A percentile compares a stretch with the other conserved stretches of the same genome.
phyloP scores from a whole-genome alignment of 345 rosid genomes.

The Eucalyptus cloeziana region DNA sequence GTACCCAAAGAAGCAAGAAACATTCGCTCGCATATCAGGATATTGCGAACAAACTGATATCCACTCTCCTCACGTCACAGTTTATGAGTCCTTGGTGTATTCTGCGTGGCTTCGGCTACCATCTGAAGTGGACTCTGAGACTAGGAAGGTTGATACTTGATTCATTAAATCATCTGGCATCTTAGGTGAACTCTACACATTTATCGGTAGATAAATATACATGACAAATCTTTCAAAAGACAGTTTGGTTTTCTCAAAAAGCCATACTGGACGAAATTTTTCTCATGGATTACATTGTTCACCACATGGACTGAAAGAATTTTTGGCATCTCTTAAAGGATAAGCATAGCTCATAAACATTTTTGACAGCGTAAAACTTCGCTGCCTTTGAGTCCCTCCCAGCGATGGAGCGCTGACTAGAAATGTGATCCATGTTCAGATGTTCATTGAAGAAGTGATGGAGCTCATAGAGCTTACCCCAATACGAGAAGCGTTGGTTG shows the following conservation, averaged over 20 bases:
- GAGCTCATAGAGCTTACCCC: conserved; percentile 58
- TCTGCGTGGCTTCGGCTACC: conserved; percentile 64
- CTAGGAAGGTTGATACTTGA: conserved; percentile 32
- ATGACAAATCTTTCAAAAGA: background rate
- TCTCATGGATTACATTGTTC: background rate
- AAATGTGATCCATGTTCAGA: conserved; percentile 8
- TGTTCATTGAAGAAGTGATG: conserved; percentile 67
- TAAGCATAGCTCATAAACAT: background rate
- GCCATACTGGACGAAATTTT: background rate
- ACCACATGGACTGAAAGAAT: background rate
- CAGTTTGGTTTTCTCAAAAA: background rate
- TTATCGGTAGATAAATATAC: background rate
- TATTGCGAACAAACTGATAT: conserved; percentile 70
- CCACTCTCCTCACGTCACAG: conserved; percentile 62
- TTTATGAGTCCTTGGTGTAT: conserved; percentile 44
- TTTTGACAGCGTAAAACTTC: background rate
- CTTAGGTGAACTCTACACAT: background rate
- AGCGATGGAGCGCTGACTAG: background rate
- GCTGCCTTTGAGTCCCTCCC: background rate
- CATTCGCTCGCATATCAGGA: conserved; percentile 59
- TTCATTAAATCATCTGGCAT: background rate
- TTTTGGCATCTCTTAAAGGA: background rate
- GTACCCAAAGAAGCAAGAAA: conserved; percentile 56
- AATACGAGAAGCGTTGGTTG: conserved; percentile 45
- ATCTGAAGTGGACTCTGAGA: conserved; percentile 42